Evolutionary conservation across 1,284 basidiomycete genomes (phyloP).

Genomic region (Cronartium quercuum): DNA sequence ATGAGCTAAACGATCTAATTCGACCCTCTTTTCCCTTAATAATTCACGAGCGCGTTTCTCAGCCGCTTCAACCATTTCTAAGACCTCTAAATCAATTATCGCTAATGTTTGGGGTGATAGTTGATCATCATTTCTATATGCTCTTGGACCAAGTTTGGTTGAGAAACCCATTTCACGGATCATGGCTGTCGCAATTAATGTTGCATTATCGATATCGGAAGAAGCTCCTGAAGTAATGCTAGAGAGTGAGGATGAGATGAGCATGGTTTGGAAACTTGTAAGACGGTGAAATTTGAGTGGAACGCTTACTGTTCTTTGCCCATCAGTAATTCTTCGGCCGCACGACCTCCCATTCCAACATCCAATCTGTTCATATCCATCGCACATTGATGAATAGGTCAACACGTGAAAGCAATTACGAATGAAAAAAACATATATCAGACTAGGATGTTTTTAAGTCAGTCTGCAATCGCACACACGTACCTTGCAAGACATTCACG

Average conservation of each 20-base stretch:
- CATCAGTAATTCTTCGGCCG: conserved; percentile 86
- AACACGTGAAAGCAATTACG: conserved; percentile 54
- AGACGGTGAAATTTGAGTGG: neutral
- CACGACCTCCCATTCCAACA: conserved; percentile 83
- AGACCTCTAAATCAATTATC: conserved; percentile 46
- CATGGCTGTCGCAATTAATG: conserved; percentile 73
- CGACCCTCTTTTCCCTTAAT: conserved; percentile 65
- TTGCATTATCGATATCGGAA: conserved; percentile 74
- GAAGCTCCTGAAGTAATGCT: conserved; percentile 65
- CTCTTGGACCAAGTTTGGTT: conserved; percentile 42
- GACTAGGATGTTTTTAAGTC: conserved; percentile 44
- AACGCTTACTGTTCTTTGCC: conserved; percentile 72
- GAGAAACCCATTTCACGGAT: conserved; percentile 86
- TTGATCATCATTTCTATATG: conserved; percentile 41
- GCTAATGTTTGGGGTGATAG: conserved; percentile 42
- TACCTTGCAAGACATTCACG: conserved; percentile 31
- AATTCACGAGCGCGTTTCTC: conserved; percentile 65
- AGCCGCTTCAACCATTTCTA: conserved; percentile 63
- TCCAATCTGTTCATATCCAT: conserved; percentile 58
- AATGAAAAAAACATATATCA: conserved; percentile 52
- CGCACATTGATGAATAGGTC: conserved; percentile 42
- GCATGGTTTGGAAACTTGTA: too few species aligned
- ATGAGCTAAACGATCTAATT: conserved; percentile 75
- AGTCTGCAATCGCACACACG: neutral
- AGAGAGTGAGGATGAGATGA: neutral